Conservation (phyloP, 331 rosid species). For the Cydonia oblonga region DNA sequence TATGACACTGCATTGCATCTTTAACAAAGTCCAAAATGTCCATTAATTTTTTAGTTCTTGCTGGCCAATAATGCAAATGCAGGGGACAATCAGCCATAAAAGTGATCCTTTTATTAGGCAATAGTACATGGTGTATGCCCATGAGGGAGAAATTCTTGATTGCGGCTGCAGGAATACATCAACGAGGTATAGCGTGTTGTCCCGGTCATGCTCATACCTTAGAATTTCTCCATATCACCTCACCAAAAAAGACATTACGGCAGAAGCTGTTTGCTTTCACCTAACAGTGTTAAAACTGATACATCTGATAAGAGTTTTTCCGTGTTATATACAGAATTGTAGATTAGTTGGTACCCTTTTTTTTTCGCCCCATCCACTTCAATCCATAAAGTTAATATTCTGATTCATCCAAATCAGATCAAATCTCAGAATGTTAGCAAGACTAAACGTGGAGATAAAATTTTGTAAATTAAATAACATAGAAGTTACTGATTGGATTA, state of each 20-base stretch:
- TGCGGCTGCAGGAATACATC: no score
- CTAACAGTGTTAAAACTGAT: not conserved
- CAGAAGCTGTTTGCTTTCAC: no score
- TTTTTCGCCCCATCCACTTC: not conserved
- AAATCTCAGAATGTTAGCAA: no score
- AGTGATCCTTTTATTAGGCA: not conserved
- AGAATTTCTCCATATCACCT: no score
- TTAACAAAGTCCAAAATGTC: not conserved
- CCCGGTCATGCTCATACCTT: no score
- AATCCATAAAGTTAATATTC: not conserved
- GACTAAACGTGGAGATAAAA: no score
- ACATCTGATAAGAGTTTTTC: not conserved
- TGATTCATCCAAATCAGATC: not conserved
- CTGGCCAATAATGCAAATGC: not conserved
- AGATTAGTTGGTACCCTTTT: not conserved
- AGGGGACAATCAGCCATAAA: not conserved
- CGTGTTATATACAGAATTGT: not conserved
- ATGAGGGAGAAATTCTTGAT: no score
- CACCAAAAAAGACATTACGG: not conserved
- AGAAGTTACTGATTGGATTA: rapidly evolving
- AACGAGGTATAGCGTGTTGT: no score
- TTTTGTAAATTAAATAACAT: no score
- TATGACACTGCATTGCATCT: not conserved
- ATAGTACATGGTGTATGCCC: not conserved
- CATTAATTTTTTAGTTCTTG: not conserved